phyloP scores from a whole-genome alignment of 2,329 filamentous ascomycete genomes.

The Arthrobotrys sphaeroides region DNA sequence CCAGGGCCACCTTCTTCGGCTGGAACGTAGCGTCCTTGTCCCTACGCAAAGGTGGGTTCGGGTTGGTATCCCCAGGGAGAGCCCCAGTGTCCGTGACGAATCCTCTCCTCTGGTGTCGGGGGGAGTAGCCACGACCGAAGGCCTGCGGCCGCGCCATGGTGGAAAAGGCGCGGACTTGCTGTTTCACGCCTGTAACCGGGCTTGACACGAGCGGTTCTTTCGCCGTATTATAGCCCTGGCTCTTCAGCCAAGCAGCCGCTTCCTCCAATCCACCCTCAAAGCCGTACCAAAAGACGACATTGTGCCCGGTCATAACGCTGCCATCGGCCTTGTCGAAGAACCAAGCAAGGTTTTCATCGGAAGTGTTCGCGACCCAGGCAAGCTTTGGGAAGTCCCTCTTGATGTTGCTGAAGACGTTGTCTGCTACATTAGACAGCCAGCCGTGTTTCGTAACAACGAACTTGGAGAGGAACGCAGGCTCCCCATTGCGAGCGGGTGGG shows the following conservation, averaged over 20 bases:
- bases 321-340: conserved; percentile 98
- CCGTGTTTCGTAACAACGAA: conserved; percentile 93
- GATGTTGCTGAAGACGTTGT: conserved; percentile 92
- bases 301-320: conserved; percentile 82
- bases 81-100: conserved; percentile 65
- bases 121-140: conserved; percentile 26
- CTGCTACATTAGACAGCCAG: conserved; percentile 92
- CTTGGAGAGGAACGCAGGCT: conserved; percentile 83
- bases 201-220: conserved; percentile 62
- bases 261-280: conserved; percentile 78
- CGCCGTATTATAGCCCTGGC: conserved; percentile 83
- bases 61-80: conserved; percentile 71
- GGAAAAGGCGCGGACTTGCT: conserved; percentile 57
- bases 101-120: conserved; percentile 60
- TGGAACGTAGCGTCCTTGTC: conserved; percentile 85
- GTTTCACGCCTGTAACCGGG: conserved; percentile 58
- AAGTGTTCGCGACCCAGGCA: conserved; percentile 94
- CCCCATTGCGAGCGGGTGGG: conserved; percentile 72
- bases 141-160: conserved; percentile 61
- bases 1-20: conserved; percentile 82
- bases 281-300: conserved; percentile 96
- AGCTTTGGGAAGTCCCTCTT: conserved; percentile 93
- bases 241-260: conserved; percentile 81
- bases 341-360: conserved; percentile 97
- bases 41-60: conserved; percentile 87